Conservation (phyloP, 2,329 filamentous ascomycete species). For the Albophoma yamanashiensis region DNA sequence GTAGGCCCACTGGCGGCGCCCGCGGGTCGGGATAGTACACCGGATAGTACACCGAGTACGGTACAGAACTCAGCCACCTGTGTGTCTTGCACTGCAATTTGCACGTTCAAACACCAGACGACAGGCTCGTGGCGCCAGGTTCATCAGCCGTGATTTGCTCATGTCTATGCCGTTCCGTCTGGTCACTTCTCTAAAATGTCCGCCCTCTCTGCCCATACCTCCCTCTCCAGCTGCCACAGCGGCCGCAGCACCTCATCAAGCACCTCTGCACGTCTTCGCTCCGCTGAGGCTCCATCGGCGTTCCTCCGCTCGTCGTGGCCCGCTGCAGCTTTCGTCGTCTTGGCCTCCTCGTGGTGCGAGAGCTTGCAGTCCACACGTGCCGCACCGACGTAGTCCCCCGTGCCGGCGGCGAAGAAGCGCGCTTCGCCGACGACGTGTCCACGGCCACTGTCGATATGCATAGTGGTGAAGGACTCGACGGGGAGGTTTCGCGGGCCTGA, state of each 20-base stretch:
- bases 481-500: too few species aligned
- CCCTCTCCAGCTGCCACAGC: slow-evolving; percentile 54
- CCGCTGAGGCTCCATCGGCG: slow-evolving; percentile 6
- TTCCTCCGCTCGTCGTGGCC: too few species aligned
- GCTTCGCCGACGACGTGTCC: too few species aligned
- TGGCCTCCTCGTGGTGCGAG: not conserved
- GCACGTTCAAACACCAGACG: not conserved
- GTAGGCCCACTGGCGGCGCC: not conserved
- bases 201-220: slow-evolving; percentile 46
- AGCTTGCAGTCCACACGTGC: slow-evolving; percentile 5
- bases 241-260: slow-evolving; percentile 37
- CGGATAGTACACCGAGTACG: too few species aligned
- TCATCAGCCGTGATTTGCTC: not conserved
- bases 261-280: not conserved
- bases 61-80: not conserved
- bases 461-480: too few species aligned
- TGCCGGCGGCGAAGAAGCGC: too few species aligned
- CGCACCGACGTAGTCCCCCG: slow-evolving; percentile 9
- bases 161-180: not conserved
- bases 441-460: too few species aligned
- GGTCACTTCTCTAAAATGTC: not conserved
- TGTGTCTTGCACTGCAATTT: not conserved
- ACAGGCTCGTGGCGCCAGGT: not conserved
- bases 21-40: not conserved
- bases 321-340: too few species aligned